phyloP scores from a whole-genome alignment of 768 basidiomycete genomes.

The Auricularia heimuer region DNA sequence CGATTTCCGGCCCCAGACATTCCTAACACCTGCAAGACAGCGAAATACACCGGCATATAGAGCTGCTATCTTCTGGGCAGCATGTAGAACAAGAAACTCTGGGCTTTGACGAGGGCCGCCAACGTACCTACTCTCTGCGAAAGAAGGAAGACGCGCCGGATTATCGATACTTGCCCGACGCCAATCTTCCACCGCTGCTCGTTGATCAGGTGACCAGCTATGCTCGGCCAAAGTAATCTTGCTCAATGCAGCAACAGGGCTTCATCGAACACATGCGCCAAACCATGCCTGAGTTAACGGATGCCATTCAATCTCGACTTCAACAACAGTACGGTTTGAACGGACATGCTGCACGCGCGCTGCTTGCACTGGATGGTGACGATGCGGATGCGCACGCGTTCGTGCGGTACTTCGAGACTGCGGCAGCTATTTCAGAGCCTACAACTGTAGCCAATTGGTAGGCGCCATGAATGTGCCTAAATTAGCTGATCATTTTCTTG shows the following conservation, averaged over 20 bases:
- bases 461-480: not conserved
- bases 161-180: slow-evolving; percentile 97
- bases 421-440: slow-evolving; percentile 47
- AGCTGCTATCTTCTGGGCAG: slow-evolving; percentile 33
- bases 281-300: slow-evolving; percentile 70
- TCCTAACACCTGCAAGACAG: slow-evolving; percentile 39
- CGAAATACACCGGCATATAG: slow-evolving; percentile 74
- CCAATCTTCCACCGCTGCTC: slow-evolving; percentile 72
- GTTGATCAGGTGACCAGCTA: slow-evolving; percentile 36
- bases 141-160: slow-evolving; percentile 93
- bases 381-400: slow-evolving; percentile 34
- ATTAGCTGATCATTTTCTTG: slow-evolving; percentile 4
- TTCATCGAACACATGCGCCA: slow-evolving; percentile 45
- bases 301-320: slow-evolving; percentile 49
- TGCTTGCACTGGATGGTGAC: slow-evolving; percentile 68
- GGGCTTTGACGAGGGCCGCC: slow-evolving; percentile 74
- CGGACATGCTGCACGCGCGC: slow-evolving; percentile 58
- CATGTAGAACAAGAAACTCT: slow-evolving; percentile 77
- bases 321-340: slow-evolving; percentile 38
- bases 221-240: not conserved
- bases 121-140: slow-evolving; percentile 72
- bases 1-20: not conserved
- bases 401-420: slow-evolving; percentile 73
- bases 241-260: slow-evolving; percentile 31
- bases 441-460: slow-evolving; percentile 81